Evolutionary conservation across 148 eudicot species (phyloP).

Genomic region (Drosera capensis): DNA sequence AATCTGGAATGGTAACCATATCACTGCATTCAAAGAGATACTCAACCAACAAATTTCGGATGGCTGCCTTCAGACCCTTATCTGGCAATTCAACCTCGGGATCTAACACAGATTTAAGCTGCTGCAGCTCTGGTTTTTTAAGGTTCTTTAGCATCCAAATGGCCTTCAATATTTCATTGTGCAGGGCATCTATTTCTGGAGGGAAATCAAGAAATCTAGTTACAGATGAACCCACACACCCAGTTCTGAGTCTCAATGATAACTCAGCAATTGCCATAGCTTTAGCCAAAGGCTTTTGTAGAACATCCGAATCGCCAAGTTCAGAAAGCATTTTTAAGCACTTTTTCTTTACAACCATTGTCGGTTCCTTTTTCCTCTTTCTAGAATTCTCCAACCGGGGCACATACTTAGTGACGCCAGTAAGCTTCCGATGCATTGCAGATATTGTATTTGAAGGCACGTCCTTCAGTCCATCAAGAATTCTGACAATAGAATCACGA

Average conservation of each 20-base stretch:
- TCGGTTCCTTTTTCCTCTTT: slow-evolving; percentile 14
- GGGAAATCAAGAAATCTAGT: slow-evolving; percentile 22
- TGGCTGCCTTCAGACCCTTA: slow-evolving; percentile 16
- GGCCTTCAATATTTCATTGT: slow-evolving; percentile 50
- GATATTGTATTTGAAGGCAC: slow-evolving; percentile 26
- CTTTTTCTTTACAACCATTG: slow-evolving; percentile 24
- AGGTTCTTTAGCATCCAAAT: slow-evolving; percentile 28
- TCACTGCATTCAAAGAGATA: slow-evolving; percentile 72
- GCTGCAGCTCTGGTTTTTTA: slow-evolving; percentile 21
- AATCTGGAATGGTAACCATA: slow-evolving; percentile 46
- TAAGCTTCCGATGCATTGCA: slow-evolving; percentile 60
- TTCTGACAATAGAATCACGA: slow-evolving; percentile 24
- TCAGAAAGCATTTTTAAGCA: slow-evolving; percentile 25
- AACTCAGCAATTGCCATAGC: slow-evolving; percentile 59
- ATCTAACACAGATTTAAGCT: slow-evolving; percentile 29
- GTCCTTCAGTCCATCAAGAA: slow-evolving; percentile 33
- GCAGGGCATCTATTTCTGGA: slow-evolving; percentile 34
- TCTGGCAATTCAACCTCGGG: slow-evolving; percentile 19
- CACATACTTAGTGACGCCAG: slow-evolving; percentile 23
- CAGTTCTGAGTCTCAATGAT: slow-evolving; percentile 16
- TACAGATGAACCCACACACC: slow-evolving; percentile 9
- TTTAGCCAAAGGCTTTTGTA: slow-evolving; percentile 38
- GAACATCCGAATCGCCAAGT: slow-evolving; percentile 27
- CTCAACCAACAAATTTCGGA: slow-evolving; percentile 43
- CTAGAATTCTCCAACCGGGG: slow-evolving; percentile 18